Base-by-base conservation (phyloP, 257 asterid genomes). In the Salvia rosmarinus region DNA sequence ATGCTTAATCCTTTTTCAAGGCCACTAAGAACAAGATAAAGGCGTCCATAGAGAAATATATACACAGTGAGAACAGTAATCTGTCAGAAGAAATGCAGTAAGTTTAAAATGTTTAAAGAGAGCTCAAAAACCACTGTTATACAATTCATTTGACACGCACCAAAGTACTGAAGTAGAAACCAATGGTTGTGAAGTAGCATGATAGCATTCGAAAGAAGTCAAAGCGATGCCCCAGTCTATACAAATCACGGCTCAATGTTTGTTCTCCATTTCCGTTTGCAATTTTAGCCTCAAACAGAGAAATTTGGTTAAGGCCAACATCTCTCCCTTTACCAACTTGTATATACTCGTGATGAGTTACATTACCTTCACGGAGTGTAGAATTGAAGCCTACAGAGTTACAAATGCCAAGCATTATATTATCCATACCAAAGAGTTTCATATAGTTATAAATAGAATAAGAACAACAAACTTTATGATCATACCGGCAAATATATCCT, bases 261-360 rank as follows among this genome's bases (percentile, higher is more conserved):
- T 91, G 99, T 74, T 95, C 99, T 64, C 99, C 99, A 71, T 95
- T 95, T 50, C 99, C 99, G 77, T 89, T 89, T 20, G 97, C 99
- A 61, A 95, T 89, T 82, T 95, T 95, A 4, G 99, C 99, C 84
- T 95, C 99, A 77, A 95, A 95, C 17, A 91, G 82, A 67, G 99
- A 95, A 52, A 95, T 95, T 74, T 95, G 99, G 84, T 95, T 95
- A 75, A 95, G 99, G 47, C 99, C 98, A 10, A 95, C 98, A 76
- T 95, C 99, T 80, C 98, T 87, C 77, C 98, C 98, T 87, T 95
- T 95, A 37, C 99, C 99, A 71, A 95, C 99, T 86, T 95, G 99
- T 67, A 91, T 95, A 80, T 95, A 95, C 58, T 95, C 99, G 72
- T 95, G 99, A 82, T 95, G 98, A 34, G 98, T 91, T 17, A 91